These are phyloP conservation scores for Penicillium sp. DNA, from an alignment of 2,329 filamentous ascomycete genomes.

Conservation along the genomic window DNA sequence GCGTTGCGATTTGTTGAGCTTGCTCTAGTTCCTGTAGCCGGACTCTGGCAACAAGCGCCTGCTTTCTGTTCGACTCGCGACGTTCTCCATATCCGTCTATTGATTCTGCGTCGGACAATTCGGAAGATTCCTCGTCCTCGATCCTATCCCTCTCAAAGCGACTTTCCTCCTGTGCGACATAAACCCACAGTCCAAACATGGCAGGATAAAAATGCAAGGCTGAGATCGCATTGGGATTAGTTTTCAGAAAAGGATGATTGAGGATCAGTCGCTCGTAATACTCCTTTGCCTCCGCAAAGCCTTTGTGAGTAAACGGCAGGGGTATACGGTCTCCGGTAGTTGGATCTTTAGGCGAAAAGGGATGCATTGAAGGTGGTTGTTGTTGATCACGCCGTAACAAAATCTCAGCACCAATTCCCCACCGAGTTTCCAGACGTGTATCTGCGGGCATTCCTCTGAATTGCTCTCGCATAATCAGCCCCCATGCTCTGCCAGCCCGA, in stretches of 20 bases:
- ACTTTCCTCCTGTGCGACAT: conserved; percentile 69
- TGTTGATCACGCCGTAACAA: conserved; percentile 63
- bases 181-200: conserved; percentile 80
- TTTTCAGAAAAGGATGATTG: conserved; percentile 72
- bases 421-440: conserved; percentile 69
- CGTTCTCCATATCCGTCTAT: conserved; percentile 25
- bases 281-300: conserved; percentile 61
- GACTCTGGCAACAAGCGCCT: conserved; percentile 39
- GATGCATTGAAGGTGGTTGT: conserved; percentile 12
- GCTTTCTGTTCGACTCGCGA: conserved; percentile 38
- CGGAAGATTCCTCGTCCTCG: conserved; percentile 26
- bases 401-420: conserved; percentile 85
- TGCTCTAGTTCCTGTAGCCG: conserved; percentile 59
- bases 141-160: conserved; percentile 49
- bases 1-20: conserved; percentile 66
- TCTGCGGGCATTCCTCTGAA: conserved; percentile 65
- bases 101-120: conserved; percentile 38
- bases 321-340: conserved; percentile 7
- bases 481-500: conserved; percentile 75
- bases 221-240: conserved; percentile 62
- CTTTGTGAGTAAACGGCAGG: conserved; percentile 47
- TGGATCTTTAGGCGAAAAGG: not conserved
- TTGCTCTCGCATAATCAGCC: conserved; percentile 69
- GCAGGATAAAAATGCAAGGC: conserved; percentile 80
- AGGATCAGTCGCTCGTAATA: conserved; percentile 82